Evolutionary conservation across 495 filamentous ascomycete genomes (phyloP), one percentile per base, ranked within the genome.

Genomic region (Penicillium salamii): DNA sequence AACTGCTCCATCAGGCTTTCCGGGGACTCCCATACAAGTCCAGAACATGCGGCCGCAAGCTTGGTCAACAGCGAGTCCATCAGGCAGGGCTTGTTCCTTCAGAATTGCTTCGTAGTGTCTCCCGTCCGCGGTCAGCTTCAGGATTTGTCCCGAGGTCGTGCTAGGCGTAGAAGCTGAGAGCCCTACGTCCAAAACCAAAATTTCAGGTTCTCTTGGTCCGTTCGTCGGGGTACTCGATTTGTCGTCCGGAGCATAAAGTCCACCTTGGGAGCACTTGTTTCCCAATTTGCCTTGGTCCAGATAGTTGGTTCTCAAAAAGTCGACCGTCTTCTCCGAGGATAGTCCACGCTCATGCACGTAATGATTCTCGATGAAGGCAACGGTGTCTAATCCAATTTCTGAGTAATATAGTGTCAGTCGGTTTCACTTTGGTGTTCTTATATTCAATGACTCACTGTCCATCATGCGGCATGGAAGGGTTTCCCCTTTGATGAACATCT

Each of bases 341-440:
- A 80, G 61, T 5, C 61, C 62, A 12, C 77, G 70, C 49, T 78
- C 76, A 9, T 64, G n/a, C 20, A 78, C 62, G 50, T 74, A 74
- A 41, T 74, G 65, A 3, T 51, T 35, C 43, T 75, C 72, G 32
- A 75, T 74, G 29, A 67, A 63, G 2, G 66, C 62, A 9, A 82
- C 72, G 0, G 78, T 81, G 42, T 81, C 78, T 3, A 82, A 64
- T 5, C 79, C 78, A 19, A 82, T 67, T 5, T 59, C 66, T 70
- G 49, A 24, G 26, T 20, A 12, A 8, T 18, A 14, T 32, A 6
- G 23, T 39, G 42, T 46, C 13, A 54, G 23, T 1, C 3, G 23
- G 8, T 8, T 26, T 8, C 3, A 4, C 23, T 8, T 3, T 26
- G 18, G 11, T 0, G 13, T 17, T 0, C 7, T 2, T 5, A 1